Conservation (phyloP, 352 stramenopile species). For the Globisporangium apiculatum region DNA sequence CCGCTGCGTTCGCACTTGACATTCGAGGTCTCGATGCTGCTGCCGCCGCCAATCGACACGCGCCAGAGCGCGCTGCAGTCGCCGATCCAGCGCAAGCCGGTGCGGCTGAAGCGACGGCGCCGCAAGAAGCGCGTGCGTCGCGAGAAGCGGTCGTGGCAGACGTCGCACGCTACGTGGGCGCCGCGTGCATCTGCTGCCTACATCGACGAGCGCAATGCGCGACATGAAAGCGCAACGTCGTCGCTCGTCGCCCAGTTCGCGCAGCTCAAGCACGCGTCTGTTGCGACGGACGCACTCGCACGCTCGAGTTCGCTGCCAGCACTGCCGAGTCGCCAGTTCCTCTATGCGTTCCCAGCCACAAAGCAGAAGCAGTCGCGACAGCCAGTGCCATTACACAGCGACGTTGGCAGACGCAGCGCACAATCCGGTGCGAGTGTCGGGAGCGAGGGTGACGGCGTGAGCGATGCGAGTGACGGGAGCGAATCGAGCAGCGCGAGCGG, state of each 20-base stretch:
- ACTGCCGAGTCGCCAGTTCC: not conserved
- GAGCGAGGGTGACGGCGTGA: not conserved
- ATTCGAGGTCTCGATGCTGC: conserved; percentile 57
- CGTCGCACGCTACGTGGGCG: conserved; percentile 32
- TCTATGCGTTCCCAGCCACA: conserved; percentile 6
- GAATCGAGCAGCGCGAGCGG: conserved; percentile 3
- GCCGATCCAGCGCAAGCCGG: conserved; percentile 33
- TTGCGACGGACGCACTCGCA: not conserved
- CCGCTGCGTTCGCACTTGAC: conserved; percentile 42
- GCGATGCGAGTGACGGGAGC: not conserved
- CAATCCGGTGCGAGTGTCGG: not conserved
- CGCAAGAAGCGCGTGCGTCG: conserved; percentile 10
- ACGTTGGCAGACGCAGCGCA: not conserved
- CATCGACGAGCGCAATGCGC: conserved; percentile 24
- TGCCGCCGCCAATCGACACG: conserved; percentile 38
- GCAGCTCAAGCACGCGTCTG: conserved; percentile 14
- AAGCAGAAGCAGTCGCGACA: not conserved
- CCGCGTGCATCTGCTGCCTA: conserved; percentile 35
- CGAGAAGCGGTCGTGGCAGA: conserved; percentile 24
- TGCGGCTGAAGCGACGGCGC: conserved; percentile 21
- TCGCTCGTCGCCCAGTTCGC: conserved; percentile 33
- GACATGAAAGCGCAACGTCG: conserved; percentile 10
- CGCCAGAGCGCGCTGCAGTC: conserved; percentile 45
- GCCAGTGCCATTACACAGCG: no score
- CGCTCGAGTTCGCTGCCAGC: conserved; percentile 2